Conservation (phyloP, 768 basidiomycete genomes). For the Trichaptum fuscoviolaceum region DNA sequence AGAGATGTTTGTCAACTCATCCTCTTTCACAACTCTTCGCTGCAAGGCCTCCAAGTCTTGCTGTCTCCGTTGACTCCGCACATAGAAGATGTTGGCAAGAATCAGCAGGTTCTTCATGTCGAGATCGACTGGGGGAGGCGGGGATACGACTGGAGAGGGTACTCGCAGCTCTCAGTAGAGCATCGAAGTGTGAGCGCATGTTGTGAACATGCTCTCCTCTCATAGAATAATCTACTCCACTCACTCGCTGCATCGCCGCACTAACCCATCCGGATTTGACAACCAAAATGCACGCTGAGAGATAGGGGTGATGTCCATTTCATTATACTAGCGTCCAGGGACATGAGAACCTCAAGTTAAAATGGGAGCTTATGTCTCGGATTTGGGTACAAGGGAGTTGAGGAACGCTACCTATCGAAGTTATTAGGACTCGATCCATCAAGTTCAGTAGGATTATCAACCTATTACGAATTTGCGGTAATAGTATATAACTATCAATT, state of each 20-base stretch:
- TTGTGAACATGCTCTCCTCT: not conserved
- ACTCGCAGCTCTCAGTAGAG: not conserved
- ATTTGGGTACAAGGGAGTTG: too few species aligned
- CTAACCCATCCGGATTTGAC: not conserved
- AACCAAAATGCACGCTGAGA: not conserved
- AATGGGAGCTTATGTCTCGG: too few species aligned
- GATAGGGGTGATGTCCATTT: not conserved
- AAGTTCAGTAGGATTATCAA: too few species aligned
- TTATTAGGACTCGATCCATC: too few species aligned
- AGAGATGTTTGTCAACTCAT: not conserved
- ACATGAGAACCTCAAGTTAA: too few species aligned
- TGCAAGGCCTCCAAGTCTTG: not conserved
- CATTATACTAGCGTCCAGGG: too few species aligned
- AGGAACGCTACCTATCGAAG: too few species aligned
- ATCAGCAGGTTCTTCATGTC: not conserved
- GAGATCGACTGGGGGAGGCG: not conserved
- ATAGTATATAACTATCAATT: not conserved
- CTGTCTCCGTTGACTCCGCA: not conserved
- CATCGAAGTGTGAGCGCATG: not conserved
- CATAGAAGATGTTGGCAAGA: not conserved
- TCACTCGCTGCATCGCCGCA: not conserved
- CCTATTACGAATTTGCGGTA: too few species aligned
- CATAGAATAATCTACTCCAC: not conserved
- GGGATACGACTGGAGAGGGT: not conserved
- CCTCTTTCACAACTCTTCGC: not conserved